Base-by-base conservation (phyloP, 176 grass and related monocot species). In the Pharus latifolius region DNA sequence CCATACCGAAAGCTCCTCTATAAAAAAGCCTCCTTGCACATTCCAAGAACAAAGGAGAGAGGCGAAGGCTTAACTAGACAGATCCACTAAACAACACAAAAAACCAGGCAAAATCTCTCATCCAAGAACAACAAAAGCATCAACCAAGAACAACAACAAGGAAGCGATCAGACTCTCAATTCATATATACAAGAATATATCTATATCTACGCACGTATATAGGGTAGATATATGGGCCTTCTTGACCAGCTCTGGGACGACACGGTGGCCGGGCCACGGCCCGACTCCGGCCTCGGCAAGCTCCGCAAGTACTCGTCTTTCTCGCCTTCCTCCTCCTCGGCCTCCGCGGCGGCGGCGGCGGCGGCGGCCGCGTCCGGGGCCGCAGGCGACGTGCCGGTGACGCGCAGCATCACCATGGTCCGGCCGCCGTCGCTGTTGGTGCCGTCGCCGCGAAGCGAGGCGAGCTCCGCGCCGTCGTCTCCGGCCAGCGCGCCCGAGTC, bases 201-300 rank as follows among this genome's bases (percentile, higher is more conserved):
- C n/a, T n/a, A n/a, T n/a, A 47, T 50, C 22, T n/a, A 72, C 14
- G 27, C 50, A 77, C 29, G 31, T 62, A 13, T 26, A 34, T n/a
- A 65, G 29, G 45, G 49, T 2, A 7, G 17, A 2, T 48, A 41
- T 70, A 96, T 96, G 92, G 75, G 85, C 3, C 77, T 96, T 72
- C 81, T 96, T 28, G 83, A 92, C 67, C 88, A 89, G 59, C 92
- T 96, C n/a, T 96, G 92, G 92, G 92, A 96, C 72, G 92, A 96
- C 77, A 96, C 92, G 9, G 77, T 96, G 46, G 88, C 92, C 32
- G 92, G 92, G 15, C 92, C 92, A 10, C 69, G 56, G 35, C 92
- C 92, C 54, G 88, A 92, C 26, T 78, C 80, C 46, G 92, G 92
- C 73, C 92, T 96, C 63, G 86, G 92, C 69, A 89, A 88, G 80